Base-by-base conservation (phyloP, 1,284 basidiomycete genomes). In the Leccinum angustisporum region DNA sequence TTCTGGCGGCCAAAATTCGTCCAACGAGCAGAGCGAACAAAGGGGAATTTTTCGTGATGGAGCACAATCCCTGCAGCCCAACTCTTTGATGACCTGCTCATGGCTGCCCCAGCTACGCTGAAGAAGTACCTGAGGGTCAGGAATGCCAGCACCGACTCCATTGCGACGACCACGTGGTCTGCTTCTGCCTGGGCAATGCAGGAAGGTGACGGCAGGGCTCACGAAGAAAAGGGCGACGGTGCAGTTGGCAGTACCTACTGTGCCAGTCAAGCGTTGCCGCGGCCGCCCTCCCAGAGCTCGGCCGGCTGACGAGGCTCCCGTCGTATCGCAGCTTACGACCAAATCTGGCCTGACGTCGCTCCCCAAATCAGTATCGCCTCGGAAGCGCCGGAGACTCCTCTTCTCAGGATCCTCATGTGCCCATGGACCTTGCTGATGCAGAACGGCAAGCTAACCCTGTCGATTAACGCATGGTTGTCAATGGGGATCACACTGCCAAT, bases 81-180 rank as follows among this genome's bases (percentile, higher is more conserved):
- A 21, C 75, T 74, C 40, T 74, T 74, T 56, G 72, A 74, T 58
- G 72, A 74, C 54, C 4, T 72, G 14, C 64, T 75, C 27, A 16
- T 71, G 50, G 16, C 51, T 1, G n/a, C 27, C 27, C 51, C 74
- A 43, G 27, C 16, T 9, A 52, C 51, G 51, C 51, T 3, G 51
- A 67, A 65, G 62, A 67, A 54, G 50, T 67, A 65, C 13, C 53
- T 63, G 48, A 63, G 53, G 55, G 25, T 30, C n/a, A 67, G 63
- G 58, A 65, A 66, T n/a, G 56, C 40, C 4, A 66, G 55, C 14
- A 54, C 63, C 33, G 58, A 67, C 57, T 63, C 68, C 11, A 60
- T 61, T 57, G 63, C 55, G 6, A 65, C 56, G 51, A 66, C 69
- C 25, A 66, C 58, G 25, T 66, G 53, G 30, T 61, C 69, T 31